Conservation (phyloP, 2,329 filamentous ascomycete genomes). For the Trichoderma sp. region DNA sequence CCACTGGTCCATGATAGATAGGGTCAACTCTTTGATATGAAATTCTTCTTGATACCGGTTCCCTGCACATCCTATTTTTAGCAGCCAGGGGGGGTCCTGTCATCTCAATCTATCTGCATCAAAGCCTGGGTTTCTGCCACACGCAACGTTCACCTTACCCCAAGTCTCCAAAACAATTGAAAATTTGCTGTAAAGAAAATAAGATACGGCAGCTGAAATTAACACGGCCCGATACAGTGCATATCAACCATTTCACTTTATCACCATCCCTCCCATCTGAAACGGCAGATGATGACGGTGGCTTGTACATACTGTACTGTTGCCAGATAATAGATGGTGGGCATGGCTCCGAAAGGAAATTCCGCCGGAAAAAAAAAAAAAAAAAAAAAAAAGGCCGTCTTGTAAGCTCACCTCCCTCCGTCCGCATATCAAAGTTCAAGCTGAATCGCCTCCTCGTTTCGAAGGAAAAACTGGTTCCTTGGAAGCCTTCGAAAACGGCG, state of each 20-base stretch:
- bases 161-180: not conserved
- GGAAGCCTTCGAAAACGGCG: constrained; percentile 6
- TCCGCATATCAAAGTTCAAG: not conserved
- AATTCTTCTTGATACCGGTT: not conserved
- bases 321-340: too few species aligned
- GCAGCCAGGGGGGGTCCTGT: not conserved
- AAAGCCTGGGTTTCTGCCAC: not conserved
- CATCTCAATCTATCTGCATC: not conserved
- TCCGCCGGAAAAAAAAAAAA: too few species aligned
- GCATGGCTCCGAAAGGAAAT: not conserved
- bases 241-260: not conserved
- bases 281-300: not conserved
- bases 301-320: too few species aligned
- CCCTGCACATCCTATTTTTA: not conserved
- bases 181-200: not conserved
- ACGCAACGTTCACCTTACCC: not conserved
- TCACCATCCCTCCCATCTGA: not conserved
- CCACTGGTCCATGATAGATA: not conserved
- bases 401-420: constrained; percentile 1
- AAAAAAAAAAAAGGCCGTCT: not conserved
- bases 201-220: not conserved
- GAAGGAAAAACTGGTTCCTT: not conserved
- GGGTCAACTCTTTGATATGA: not conserved
- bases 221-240: not conserved
- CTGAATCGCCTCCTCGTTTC: not conserved